Percentiles rank a stretch among this genome's conserved stretches.
These are phyloP conservation scores for Talaromyces trachyspermus DNA, from an alignment of 495 filamentous ascomycete genomes.

Conservation along the genomic window DNA sequence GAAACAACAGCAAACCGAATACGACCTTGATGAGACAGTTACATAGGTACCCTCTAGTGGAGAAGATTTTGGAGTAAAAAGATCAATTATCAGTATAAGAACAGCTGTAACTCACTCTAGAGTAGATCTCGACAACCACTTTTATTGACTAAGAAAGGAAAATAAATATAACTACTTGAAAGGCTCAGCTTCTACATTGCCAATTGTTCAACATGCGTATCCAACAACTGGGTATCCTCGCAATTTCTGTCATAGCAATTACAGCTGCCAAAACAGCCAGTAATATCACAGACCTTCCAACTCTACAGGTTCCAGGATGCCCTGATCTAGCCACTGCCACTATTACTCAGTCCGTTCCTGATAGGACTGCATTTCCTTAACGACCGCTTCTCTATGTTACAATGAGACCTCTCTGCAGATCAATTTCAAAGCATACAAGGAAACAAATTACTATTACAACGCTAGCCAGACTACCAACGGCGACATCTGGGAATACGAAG, in stretches of 20 bases:
- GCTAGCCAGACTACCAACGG: constrained; percentile 6
- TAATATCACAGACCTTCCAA: background rate
- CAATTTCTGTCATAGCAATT: background rate
- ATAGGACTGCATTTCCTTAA: constrained; percentile 1
- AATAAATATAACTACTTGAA: too few species aligned
- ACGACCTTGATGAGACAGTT: too few species aligned
- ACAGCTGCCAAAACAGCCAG: background rate
- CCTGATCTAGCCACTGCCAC: background rate
- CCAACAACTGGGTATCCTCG: background rate
- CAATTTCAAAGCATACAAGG: constrained; percentile 4
- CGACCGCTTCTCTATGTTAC: constrained; percentile 2
- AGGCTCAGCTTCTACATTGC: too few species aligned
- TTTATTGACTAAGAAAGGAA: too few species aligned
- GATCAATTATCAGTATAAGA: too few species aligned
- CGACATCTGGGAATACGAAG: constrained; percentile 9
- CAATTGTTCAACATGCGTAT: constrained; percentile 3
- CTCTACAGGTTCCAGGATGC: constrained; percentile 1
- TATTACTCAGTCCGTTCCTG: constrained; percentile 3
- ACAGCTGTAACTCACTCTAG: too few species aligned
- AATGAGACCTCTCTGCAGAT: constrained; percentile 3
- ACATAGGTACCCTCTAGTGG: too few species aligned
- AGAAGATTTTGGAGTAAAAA: too few species aligned
- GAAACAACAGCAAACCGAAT: too few species aligned
- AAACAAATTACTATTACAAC: constrained; percentile 7
- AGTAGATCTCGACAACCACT: too few species aligned